phyloP scores from a whole-genome alignment of 306 rosid genomes.

The Prunus salicina region DNA sequence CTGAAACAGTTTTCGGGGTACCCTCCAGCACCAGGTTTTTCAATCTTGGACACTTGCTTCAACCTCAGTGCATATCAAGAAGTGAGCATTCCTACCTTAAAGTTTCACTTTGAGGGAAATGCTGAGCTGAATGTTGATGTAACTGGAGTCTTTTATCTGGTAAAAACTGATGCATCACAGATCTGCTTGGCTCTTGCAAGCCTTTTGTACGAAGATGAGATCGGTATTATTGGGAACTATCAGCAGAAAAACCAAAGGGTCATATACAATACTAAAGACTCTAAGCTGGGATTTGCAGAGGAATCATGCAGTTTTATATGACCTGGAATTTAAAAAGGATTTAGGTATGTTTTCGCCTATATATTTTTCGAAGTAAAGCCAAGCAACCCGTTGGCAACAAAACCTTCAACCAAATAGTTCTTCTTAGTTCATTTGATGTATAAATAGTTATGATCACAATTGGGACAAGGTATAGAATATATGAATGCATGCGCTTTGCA shows the following conservation, averaged over 20 bases:
- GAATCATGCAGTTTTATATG: conserved; percentile 64
- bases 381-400: conserved; percentile 25
- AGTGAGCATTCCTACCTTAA: conserved; percentile 53
- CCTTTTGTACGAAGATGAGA: conserved; percentile 48
- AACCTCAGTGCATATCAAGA: conserved; percentile 55
- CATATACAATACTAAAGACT: conserved; percentile 59
- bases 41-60: conserved; percentile 76
- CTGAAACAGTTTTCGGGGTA: conserved; percentile 62
- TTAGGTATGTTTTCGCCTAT: conserved; percentile 8
- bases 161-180: conserved; percentile 64
- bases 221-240: conserved; percentile 66
- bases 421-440: conserved; percentile 8
- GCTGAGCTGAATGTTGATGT: conserved; percentile 62
- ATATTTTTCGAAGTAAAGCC: conserved; percentile 25
- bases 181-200: conserved; percentile 80
- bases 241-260: conserved; percentile 94
- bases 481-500: background rate
- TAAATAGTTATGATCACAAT: conserved; percentile 13
- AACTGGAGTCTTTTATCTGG: conserved; percentile 49
- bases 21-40: conserved; percentile 53
- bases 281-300: conserved; percentile 72
- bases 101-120: conserved; percentile 55
- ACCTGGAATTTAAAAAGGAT: background rate
- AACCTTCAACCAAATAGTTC: conserved; percentile 5
- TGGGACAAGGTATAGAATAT: conserved; percentile 14